phyloP scores from a whole-genome alignment of 2,329 filamentous ascomycete genomes.

The Diaporthe sp. region DNA sequence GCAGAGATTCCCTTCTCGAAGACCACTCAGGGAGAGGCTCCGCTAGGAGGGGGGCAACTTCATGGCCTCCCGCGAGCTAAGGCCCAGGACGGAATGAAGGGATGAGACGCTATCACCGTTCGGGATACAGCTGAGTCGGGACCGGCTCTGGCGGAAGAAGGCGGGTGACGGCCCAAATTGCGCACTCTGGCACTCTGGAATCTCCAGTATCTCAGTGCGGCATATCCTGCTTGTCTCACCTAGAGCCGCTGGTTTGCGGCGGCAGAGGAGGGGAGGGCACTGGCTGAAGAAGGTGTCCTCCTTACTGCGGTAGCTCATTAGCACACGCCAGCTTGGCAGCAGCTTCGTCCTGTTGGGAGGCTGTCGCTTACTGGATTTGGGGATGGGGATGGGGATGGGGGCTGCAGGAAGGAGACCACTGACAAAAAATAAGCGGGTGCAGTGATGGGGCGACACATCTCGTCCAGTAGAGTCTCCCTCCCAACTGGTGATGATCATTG shows the following conservation, averaged over 20 bases:
- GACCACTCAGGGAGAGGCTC: constrained; percentile 2
- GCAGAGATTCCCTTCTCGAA: neutral
- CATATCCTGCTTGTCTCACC: constrained; percentile 8
- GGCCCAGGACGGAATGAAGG: constrained; percentile 21
- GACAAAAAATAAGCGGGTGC: neutral
- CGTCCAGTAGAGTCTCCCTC: neutral
- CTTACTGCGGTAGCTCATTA: neutral
- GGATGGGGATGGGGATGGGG: neutral
- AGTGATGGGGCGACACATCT: neutral
- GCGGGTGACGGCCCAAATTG: constrained; percentile 7
- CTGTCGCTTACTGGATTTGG: constrained; percentile 5
- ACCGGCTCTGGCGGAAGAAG: constrained; percentile 12
- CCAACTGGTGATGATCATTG: neutral
- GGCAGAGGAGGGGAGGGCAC: neutral
- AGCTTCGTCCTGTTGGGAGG: neutral
- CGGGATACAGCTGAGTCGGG: constrained; percentile 14
- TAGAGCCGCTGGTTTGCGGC: neutral
- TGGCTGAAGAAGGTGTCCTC: constrained; percentile 9
- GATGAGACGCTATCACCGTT: constrained; percentile 24
- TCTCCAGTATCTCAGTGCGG: neutral
- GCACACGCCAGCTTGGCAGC: constrained; percentile 7
- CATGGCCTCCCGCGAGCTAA: constrained; percentile 1
- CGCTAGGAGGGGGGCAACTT: neutral
- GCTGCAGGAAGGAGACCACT: neutral
- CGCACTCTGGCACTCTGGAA: neutral